phyloP scores from a whole-genome alignment of 2,329 filamentous ascomycete genomes.

The Ophiocordyceps camponoti-leonardi region DNA sequence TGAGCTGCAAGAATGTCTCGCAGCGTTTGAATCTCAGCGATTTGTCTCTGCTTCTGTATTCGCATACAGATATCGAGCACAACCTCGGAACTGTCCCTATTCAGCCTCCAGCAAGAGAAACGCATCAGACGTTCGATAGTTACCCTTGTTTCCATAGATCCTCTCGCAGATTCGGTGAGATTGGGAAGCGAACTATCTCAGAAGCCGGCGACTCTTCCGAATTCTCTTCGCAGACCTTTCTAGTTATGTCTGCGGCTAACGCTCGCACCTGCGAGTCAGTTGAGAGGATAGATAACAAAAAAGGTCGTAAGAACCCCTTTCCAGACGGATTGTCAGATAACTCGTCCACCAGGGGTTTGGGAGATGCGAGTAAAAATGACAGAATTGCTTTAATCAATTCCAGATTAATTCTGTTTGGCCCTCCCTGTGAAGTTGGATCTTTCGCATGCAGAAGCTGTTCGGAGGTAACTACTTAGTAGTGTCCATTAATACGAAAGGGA shows the following conservation, averaged over 20 bases:
- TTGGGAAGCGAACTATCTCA: slow-evolving; percentile 9
- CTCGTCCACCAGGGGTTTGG: slow-evolving; percentile 13
- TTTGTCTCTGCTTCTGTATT: slow-evolving; percentile 23
- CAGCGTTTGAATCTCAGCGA: slow-evolving; percentile 27
- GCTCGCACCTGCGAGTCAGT: slow-evolving; percentile 29
- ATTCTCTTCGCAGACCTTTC: slow-evolving; percentile 23
- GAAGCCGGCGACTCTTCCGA: slow-evolving; percentile 9
- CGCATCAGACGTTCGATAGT: slow-evolving; percentile 3
- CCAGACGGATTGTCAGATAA: slow-evolving; percentile 8
- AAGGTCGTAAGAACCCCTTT: slow-evolving; percentile 26
- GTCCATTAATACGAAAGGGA: background rate
- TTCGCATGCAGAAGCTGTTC: background rate
- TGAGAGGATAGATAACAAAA: slow-evolving; percentile 36
- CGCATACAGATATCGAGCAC: slow-evolving; percentile 32
- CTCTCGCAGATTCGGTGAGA: slow-evolving; percentile 11
- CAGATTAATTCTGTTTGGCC: background rate
- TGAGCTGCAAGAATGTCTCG: slow-evolving; percentile 39
- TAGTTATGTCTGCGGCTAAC: slow-evolving; percentile 28
- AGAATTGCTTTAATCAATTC: slow-evolving; percentile 11
- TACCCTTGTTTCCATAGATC: slow-evolving; percentile 38
- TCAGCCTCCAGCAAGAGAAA: background rate
- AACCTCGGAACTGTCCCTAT: slow-evolving; percentile 12
- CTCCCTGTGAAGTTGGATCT: background rate
- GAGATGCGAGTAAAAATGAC: slow-evolving; percentile 38
- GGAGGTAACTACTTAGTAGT: background rate